Percentiles rank a stretch among this genome's conserved stretches.
Conservation (phyloP, 371 early-diverging fungal species). For the Actinomortierella ambigua region DNA sequence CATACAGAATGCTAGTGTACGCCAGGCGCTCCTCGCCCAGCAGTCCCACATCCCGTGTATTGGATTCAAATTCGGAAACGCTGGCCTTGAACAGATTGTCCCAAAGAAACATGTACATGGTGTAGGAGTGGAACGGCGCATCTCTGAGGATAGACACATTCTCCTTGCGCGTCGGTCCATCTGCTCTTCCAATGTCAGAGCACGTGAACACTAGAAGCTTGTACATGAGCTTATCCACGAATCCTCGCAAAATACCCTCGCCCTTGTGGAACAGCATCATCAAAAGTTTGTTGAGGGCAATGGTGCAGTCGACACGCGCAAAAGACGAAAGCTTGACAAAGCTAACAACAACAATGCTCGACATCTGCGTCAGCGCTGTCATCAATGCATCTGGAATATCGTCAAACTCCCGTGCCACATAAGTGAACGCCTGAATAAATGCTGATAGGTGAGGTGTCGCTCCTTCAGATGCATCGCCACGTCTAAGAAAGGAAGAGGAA, state of each 20-base stretch:
- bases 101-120: conserved; percentile 35
- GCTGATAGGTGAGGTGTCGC: conserved; percentile 60
- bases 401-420: conserved; percentile 56
- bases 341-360: conserved; percentile 50
- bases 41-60: conserved; percentile 10
- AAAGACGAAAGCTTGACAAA: conserved; percentile 50
- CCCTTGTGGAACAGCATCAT: conserved; percentile 56
- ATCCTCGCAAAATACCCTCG: conserved; percentile 52
- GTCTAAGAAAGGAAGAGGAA: conserved; percentile 6
- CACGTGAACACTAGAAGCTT: conserved; percentile 64
- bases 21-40: conserved; percentile 14
- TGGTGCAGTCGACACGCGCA: conserved; percentile 49
- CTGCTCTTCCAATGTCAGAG: conserved; percentile 32
- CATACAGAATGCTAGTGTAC: conserved; percentile 21
- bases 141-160: not conserved
- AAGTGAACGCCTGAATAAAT: conserved; percentile 67
- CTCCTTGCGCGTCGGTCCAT: conserved; percentile 8
- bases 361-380: conserved; percentile 53
- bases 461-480: conserved; percentile 45
- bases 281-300: conserved; percentile 55
- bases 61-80: conserved; percentile 21
- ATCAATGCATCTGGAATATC: conserved; percentile 53
- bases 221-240: conserved; percentile 57
- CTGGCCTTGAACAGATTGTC: conserved; percentile 30
- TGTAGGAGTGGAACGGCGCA: conserved; percentile 25